Base-by-base conservation (phyloP, 108 stramenopile genomes). In the Nannochloropsis salina region DNA sequence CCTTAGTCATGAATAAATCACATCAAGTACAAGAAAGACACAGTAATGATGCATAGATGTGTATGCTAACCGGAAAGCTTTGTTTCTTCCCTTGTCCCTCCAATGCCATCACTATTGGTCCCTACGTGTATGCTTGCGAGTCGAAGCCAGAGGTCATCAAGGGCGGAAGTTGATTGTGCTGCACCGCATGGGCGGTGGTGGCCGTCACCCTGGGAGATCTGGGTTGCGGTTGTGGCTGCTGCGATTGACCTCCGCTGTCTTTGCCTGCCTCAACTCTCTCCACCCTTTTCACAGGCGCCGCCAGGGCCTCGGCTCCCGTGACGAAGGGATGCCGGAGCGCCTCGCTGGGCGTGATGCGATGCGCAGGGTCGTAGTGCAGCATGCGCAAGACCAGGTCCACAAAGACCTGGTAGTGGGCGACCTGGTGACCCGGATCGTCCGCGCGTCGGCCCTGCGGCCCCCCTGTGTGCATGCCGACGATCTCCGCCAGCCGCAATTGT, bases 331-430 rank as follows among this genome's bases (percentile, higher is more conserved):
- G 98, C 20, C 88, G 84, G 85, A 97, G 86, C 5, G 96, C 96
- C 47, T 96, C 94, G 22, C 87, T 89, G 10, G 98, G 95, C 45
- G 86, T 90, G 84, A 99, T 95, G 81, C 98, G 87, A 18, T 92
- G 12, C 81, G 41, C 88, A 11, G 89, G 85, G 4, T 84, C 43
- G 41, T 89, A 85, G 42, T 90, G 85, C 15, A 99, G 90, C 97
- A 99, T 97, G 82, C 91, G 86, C 87, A 92, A 89, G 40, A 98
- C 92, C 84, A 99, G 89, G 89, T 98, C 97, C 6, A 96, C 92
- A 90, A 99, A 99, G 41, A 94, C 84, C 82, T 92, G 92, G 90
- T 98, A 98, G 84, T 93, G 93, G 15, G 90, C 89, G 9, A 92
- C 86, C 8, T 95, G 91, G 84, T 97, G 96, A 9, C 92, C 92